Base-by-base conservation (phyloP, 306 rosid genomes). In the Cucumis melo region DNA sequence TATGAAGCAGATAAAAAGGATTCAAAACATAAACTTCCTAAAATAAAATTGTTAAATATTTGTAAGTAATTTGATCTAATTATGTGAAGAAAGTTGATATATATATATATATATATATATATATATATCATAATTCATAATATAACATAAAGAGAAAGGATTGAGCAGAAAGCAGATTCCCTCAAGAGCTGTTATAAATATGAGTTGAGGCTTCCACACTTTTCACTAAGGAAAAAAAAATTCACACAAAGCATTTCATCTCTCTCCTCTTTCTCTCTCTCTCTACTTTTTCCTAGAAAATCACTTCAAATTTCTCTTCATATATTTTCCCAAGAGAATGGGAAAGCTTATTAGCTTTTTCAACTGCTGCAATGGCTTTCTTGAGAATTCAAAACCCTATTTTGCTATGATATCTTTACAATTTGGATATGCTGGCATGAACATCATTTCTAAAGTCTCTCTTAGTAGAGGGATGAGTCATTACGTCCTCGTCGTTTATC, bases 391-490 rank as follows among this genome's bases (percentile, higher is more conserved):
- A 1, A 91, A 87, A 78, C 93, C 87, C 71, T 77, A 93, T 86
- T 79, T 93, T 70, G 98, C 98, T n/a, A 93, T 91, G 98, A 89
- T 91, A 15, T 78, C 88, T 4, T 55, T 93, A 16, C 97, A 93
- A 16, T 91, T 93, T 53, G 98, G 97, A 57, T 93, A 89, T 53
- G 97, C 97, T 0, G 98, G 97, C 20, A 88, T 93, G 97, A 91
- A 87, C 54, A 84, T 93, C 38, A 89, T 93, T 76, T 80, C 91
- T 34, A 93, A 93, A 80, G 85, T 93, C 50, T 93, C 96, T 10
- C 96, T 93, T 51, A 89, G 82, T 82, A 72, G 85, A 20, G 98
- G 98, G 78, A 93, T 93, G 98, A 93, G 96, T 72, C 98, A 93
- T 78, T 93, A 87, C 74, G 98, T 93, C 20, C 96, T 93, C 12